These are phyloP conservation scores for Phytopythium delawarense DNA, from an alignment of 352 stramenopile genomes.

Conservation along the genomic window DNA sequence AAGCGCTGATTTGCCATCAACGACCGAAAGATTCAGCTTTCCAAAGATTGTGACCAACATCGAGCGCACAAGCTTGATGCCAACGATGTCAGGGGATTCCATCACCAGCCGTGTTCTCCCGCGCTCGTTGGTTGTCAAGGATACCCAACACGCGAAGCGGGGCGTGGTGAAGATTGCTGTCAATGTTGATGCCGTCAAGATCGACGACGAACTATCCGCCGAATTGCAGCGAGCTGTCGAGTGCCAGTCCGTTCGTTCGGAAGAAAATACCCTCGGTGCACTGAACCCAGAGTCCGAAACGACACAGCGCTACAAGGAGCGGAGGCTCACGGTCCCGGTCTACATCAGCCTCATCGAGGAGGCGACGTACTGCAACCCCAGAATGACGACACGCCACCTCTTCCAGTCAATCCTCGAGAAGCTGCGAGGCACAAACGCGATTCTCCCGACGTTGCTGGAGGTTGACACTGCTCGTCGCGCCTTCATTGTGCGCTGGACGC, in stretches of 20 bases:
- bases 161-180: neutral
- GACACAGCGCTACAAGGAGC: constrained; percentile 7
- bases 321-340: constrained; percentile 23
- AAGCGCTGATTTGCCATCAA: neutral
- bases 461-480: constrained; percentile 25
- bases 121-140: constrained; percentile 2
- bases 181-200: neutral
- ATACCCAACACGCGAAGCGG: constrained; percentile 2
- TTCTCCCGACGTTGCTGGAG: constrained; percentile 42
- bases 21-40: neutral
- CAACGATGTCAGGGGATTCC: constrained; percentile 1
- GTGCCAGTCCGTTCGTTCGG: neutral
- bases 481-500: constrained; percentile 36
- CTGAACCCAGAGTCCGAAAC: neutral
- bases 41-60: constrained; percentile 1
- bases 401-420: constrained; percentile 33
- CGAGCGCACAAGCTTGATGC: neutral
- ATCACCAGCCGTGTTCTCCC: constrained; percentile 1
- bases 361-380: constrained; percentile 37
- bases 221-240: constrained; percentile 23
- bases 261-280: neutral
- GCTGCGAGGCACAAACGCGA: constrained; percentile 28
- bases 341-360: constrained; percentile 63
- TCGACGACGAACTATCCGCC: constrained; percentile 27
- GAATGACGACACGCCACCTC: constrained; percentile 30